Conservation (phyloP, 352 stramenopile species). For the Pythium biforme region DNA sequence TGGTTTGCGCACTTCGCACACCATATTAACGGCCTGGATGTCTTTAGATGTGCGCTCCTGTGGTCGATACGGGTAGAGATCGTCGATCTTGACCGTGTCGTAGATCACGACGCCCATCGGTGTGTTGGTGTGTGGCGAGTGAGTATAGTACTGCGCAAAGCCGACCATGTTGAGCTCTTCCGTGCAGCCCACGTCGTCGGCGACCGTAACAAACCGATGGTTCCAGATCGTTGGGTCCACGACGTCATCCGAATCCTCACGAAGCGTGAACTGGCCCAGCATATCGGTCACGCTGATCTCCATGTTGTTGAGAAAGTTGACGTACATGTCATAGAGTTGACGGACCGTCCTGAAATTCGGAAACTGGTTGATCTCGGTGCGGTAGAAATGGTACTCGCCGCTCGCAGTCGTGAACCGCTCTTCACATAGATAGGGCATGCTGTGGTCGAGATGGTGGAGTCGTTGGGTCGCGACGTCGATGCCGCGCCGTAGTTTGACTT, state of each 20-base stretch:
- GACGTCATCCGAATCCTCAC: slow-evolving; percentile 43
- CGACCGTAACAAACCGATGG: slow-evolving; percentile 37
- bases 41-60: slow-evolving; percentile 19
- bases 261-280: slow-evolving; percentile 44
- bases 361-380: slow-evolving; percentile 32
- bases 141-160: slow-evolving; percentile 31
- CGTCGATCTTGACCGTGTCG: slow-evolving; percentile 41
- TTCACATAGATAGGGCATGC: slow-evolving; percentile 9
- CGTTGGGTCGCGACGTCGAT: background rate
- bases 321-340: slow-evolving; percentile 44
- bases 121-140: slow-evolving; percentile 3
- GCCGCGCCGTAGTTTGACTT: slow-evolving; percentile 37
- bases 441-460: slow-evolving; percentile 8
- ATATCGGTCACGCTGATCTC: slow-evolving; percentile 56
- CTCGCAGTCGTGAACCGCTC: slow-evolving; percentile 4
- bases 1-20: background rate
- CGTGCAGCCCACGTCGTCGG: slow-evolving; percentile 12
- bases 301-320: slow-evolving; percentile 44
- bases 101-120: slow-evolving; percentile 32
- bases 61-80: slow-evolving; percentile 40
- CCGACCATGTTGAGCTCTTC: slow-evolving; percentile 27
- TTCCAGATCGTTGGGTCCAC: slow-evolving; percentile 35
- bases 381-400: slow-evolving; percentile 12
- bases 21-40: background rate
- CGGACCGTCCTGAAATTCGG: slow-evolving; percentile 34